Evolutionary conservation across 1,284 basidiomycete species (phyloP).

Genomic region (Fomitopsis schrenkii): DNA sequence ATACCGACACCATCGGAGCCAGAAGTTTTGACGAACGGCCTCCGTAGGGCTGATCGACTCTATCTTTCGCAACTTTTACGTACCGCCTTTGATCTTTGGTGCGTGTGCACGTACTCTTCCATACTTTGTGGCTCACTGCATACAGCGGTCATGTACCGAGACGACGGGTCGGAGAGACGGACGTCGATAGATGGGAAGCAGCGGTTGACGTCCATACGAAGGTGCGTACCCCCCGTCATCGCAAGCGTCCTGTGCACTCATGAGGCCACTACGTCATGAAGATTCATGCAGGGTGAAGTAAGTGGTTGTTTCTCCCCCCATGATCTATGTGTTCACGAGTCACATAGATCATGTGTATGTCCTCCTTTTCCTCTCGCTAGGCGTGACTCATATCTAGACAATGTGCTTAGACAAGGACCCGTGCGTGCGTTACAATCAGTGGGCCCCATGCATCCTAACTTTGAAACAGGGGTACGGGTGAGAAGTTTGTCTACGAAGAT

Average conservation of each 20-base stretch:
- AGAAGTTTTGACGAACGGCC: not conserved
- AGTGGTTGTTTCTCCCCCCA: conserved; percentile 20
- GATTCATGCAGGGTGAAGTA: conserved; percentile 67
- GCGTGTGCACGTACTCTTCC: conserved; percentile 6
- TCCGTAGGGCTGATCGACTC: conserved; percentile 46
- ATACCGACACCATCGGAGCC: not conserved
- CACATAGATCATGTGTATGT: not conserved
- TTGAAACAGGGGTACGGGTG: conserved; percentile 31
- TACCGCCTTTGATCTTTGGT: conserved; percentile 53
- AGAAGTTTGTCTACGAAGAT: conserved; percentile 55
- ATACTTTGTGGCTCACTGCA: not conserved
- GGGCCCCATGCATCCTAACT: not conserved
- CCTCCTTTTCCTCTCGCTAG: not conserved
- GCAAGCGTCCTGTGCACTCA: not conserved
- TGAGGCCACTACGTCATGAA: conserved; percentile 15
- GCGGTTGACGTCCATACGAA: conserved; percentile 61
- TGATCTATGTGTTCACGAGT: not conserved
- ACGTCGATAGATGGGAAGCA: conserved; percentile 82
- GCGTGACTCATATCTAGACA: not conserved
- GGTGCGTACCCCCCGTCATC: conserved; percentile 31
- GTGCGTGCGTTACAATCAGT: conserved; percentile 32
- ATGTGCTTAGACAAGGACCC: conserved; percentile 45
- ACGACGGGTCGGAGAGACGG: conserved; percentile 60
- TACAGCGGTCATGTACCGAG: conserved; percentile 30
- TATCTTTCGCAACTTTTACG: conserved; percentile 51